Percentiles rank a stretch among this genome's conserved stretches.
These are phyloP conservation scores for Colletotrichum salicis DNA, from an alignment of 2,329 filamentous ascomycete species.

Conservation along the genomic window DNA sequence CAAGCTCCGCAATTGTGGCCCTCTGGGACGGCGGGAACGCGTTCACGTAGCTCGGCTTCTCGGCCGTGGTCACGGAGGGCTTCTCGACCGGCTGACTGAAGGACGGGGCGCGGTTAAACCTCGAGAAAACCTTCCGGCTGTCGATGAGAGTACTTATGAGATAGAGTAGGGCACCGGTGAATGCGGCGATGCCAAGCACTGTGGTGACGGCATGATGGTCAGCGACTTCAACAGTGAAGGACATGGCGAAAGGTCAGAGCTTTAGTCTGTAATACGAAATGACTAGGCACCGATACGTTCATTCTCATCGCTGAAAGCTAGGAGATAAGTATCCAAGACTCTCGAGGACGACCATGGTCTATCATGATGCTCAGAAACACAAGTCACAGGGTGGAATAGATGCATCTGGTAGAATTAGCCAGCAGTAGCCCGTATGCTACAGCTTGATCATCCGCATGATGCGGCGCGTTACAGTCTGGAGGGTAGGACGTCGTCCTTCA, in stretches of 20 bases:
- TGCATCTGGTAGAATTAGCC: constrained; percentile 9
- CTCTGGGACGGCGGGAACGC: constrained; percentile 43
- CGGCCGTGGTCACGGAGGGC: background rate
- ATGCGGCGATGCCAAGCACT: constrained; percentile 10
- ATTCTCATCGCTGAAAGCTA: background rate
- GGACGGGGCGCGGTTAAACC: constrained; percentile 3
- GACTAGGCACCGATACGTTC: background rate
- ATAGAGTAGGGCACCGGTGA: constrained; percentile 10
- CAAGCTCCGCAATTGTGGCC: constrained; percentile 30
- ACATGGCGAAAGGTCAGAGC: constrained; percentile 5
- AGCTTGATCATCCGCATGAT: background rate
- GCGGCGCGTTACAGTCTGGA: background rate
- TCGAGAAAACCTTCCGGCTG: constrained; percentile 1
- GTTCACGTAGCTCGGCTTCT: constrained; percentile 38
- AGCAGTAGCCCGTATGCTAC: background rate
- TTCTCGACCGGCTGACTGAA: background rate
- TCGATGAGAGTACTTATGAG: background rate
- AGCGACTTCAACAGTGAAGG: background rate
- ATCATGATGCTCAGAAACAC: background rate
- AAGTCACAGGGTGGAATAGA: background rate
- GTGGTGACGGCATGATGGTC: background rate
- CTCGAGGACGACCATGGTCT: background rate
- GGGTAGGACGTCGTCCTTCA: background rate
- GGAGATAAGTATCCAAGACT: background rate
- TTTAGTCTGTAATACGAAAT: background rate